A percentile compares a stretch with the other conserved stretches of the same genome.
Conservation (phyloP, 2,329 filamentous ascomycete genomes). For the Ophidiomyces ophidiicola region DNA sequence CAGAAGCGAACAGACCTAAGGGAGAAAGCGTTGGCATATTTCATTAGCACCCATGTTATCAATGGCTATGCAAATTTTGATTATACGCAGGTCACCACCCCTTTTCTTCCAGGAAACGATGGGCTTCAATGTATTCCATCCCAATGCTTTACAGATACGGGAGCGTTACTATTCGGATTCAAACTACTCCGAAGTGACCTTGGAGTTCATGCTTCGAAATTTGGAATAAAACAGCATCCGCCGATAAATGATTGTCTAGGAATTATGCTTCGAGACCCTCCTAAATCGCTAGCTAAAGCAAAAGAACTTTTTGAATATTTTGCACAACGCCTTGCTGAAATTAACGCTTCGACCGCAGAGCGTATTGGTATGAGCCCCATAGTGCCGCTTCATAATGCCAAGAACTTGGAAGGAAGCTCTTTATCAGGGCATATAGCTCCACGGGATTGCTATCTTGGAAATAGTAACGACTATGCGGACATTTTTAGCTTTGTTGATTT, state of each 20-base stretch:
- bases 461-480: slow-evolving; percentile 59
- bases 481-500: slow-evolving; percentile 98
- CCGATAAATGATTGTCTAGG: slow-evolving; percentile 65
- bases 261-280: slow-evolving; percentile 58
- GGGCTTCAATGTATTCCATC: slow-evolving; percentile 57
- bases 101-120: slow-evolving; percentile 62
- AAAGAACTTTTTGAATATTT: slow-evolving; percentile 71
- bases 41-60: slow-evolving; percentile 63
- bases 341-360: slow-evolving; percentile 49
- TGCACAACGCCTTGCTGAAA: slow-evolving; percentile 59
- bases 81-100: slow-evolving; percentile 42
- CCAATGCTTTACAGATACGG: slow-evolving; percentile 71
- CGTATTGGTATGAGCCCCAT: slow-evolving; percentile 55
- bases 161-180: slow-evolving; percentile 67
- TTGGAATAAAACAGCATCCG: slow-evolving; percentile 75
- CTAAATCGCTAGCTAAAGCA: slow-evolving; percentile 54
- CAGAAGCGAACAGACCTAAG: slow-evolving; percentile 44
- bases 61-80: slow-evolving; percentile 62
- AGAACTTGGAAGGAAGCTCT: slow-evolving; percentile 29
- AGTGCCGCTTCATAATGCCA: slow-evolving; percentile 67
- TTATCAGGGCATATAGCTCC: slow-evolving; percentile 51
- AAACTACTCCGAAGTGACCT: slow-evolving; percentile 63
- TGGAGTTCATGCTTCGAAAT: slow-evolving; percentile 68
- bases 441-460: slow-evolving; percentile 66
- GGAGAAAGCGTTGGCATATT: slow-evolving; percentile 64